Percentiles rank a stretch among this genome's conserved stretches.
These are phyloP conservation scores for Aureobasidium sp. DNA, from an alignment of 2,329 filamentous ascomycete genomes.

Conservation along the genomic window DNA sequence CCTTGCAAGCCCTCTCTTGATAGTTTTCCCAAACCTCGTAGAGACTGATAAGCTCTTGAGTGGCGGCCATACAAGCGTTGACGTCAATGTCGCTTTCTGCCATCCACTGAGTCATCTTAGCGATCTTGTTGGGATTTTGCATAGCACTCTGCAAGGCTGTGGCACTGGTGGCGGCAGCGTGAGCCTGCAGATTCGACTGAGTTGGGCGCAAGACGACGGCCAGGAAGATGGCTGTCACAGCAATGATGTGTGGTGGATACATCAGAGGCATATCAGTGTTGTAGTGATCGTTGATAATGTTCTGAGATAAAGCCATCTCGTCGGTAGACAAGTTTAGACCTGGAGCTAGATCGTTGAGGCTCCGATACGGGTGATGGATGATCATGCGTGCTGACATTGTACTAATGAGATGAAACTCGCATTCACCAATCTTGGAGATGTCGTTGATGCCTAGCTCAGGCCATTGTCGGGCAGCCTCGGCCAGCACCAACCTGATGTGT, in stretches of 20 bases:
- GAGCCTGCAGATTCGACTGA: conserved; percentile 42
- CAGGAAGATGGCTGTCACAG: conserved; percentile 78
- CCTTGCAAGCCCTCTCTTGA: conserved; percentile 58
- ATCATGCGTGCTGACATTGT: conserved; percentile 88
- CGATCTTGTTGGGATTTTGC: conserved; percentile 18
- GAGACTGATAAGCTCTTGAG: conserved; percentile 83
- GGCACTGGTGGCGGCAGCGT: conserved; percentile 26
- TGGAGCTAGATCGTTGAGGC: conserved; percentile 62
- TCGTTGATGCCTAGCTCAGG: conserved; percentile 71
- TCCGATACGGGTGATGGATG: conserved; percentile 84
- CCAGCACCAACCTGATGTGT: conserved; percentile 85
- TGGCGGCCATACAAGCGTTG: conserved; percentile 77
- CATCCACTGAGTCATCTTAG: conserved; percentile 64
- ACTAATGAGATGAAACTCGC: conserved; percentile 86
- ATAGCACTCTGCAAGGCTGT: conserved; percentile 21
- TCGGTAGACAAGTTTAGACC: conserved; percentile 59
- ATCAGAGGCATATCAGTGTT: conserved; percentile 85
- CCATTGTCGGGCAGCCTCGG: conserved; percentile 80
- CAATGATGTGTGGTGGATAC: conserved; percentile 78
- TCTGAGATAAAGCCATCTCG: conserved; percentile 70
- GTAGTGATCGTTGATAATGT: conserved; percentile 85
- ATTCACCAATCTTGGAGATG: conserved; percentile 80
- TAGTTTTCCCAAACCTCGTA: conserved; percentile 70
- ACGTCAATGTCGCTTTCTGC: conserved; percentile 82
- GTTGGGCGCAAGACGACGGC: conserved; percentile 73